phyloP scores from a whole-genome alignment of 345 rosid species.

The Gossypium thurberi region DNA sequence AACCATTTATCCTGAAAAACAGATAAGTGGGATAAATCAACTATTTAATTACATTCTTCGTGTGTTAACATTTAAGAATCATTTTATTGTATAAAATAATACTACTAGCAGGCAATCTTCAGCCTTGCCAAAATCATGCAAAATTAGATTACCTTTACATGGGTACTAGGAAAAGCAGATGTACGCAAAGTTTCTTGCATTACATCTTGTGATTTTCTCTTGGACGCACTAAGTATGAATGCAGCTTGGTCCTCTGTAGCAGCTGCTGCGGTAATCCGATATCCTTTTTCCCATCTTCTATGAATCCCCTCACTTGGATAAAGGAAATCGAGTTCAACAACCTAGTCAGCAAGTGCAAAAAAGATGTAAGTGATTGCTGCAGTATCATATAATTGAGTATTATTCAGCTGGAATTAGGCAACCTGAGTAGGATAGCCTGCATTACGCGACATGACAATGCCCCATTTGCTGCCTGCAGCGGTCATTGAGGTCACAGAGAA shows the following conservation, averaged over 20 bases:
- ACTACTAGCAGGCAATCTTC: not conserved
- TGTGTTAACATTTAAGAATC: not conserved
- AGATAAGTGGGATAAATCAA: slow-evolving; percentile 1
- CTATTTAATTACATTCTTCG: not conserved
- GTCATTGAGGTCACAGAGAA: not conserved
- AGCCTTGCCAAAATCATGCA: slow-evolving; percentile 1
- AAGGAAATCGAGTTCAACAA: slow-evolving; percentile 92
- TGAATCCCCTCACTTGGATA: slow-evolving; percentile 97
- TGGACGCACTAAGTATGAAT: slow-evolving; percentile 67
- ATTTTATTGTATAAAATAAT: not conserved
- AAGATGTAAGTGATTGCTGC: not conserved
- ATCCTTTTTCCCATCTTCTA: slow-evolving; percentile 80
- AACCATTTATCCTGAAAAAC: slow-evolving; percentile 52
- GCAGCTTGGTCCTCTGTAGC: slow-evolving; percentile 91
- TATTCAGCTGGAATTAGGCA: not conserved
- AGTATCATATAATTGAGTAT: not conserved
- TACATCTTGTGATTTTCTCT: slow-evolving; percentile 59
- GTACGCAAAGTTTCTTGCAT: slow-evolving; percentile 94
- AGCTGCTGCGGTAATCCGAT: slow-evolving; percentile 81
- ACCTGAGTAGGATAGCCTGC: slow-evolving; percentile 82
- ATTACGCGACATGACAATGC: slow-evolving; percentile 89
- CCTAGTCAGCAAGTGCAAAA: slow-evolving; percentile 22
- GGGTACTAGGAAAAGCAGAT: slow-evolving; percentile 74
- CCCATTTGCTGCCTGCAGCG: slow-evolving; percentile 58
- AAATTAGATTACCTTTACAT: slow-evolving; percentile 63